These are phyloP conservation scores for Alternaria sp. DNA, from an alignment of 2,329 filamentous ascomycete species.

Conservation along the genomic window DNA sequence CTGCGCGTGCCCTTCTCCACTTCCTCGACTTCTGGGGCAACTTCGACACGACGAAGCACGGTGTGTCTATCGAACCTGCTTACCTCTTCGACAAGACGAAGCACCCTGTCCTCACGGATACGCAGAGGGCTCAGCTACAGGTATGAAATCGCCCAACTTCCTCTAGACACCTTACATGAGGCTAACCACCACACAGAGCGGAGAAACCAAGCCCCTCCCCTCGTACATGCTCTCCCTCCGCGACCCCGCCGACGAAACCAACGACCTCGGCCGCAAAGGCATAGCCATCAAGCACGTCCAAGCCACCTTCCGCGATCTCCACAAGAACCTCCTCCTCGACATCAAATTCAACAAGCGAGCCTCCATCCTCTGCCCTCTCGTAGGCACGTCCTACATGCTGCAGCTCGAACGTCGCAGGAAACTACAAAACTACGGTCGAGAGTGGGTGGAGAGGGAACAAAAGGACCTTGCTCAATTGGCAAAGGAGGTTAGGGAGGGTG, in stretches of 20 bases:
- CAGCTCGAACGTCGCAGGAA: constrained; percentile 18
- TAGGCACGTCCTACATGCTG: constrained; percentile 28
- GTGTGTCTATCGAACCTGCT: constrained; percentile 59
- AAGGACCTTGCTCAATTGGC: constrained; percentile 15
- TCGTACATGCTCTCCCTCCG: constrained; percentile 59
- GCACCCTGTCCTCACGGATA: constrained; percentile 25
- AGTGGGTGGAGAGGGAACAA: constrained; percentile 1
- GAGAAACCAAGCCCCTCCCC: constrained; percentile 22
- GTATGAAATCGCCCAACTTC: constrained; percentile 19
- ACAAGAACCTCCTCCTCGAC: constrained; percentile 16
- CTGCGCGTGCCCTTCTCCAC: constrained; percentile 54
- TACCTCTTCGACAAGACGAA: constrained; percentile 51
- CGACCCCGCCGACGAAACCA: constrained; percentile 64
- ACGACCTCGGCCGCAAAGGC: constrained; percentile 62
- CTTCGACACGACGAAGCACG: constrained; percentile 55
- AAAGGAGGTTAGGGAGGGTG: constrained; percentile 18
- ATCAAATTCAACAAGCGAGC: constrained; percentile 19
- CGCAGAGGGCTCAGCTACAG: constrained; percentile 19
- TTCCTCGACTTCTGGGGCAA: constrained; percentile 59
- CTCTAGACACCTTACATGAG: background rate
- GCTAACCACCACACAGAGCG: constrained; percentile 23
- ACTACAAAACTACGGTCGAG: constrained; percentile 22
- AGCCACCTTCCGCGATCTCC: constrained; percentile 46
- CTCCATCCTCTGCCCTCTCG: constrained; percentile 27
- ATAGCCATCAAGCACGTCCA: constrained; percentile 59